Conservation (phyloP, 306 rosid species). For the Mimosa pudica region DNA sequence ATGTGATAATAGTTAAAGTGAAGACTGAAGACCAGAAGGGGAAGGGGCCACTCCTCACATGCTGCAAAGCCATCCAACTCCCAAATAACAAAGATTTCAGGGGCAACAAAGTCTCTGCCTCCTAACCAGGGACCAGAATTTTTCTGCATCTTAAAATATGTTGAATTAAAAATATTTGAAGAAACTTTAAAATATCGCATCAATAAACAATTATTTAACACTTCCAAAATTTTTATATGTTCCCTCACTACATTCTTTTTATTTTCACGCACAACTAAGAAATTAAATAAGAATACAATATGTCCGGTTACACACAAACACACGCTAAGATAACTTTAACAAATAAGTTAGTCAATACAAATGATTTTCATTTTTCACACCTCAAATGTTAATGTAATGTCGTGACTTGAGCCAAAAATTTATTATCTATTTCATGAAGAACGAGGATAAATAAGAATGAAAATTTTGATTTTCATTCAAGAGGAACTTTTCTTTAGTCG, state of each 20-base stretch:
- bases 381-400: background rate
- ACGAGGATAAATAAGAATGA: background rate
- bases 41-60: background rate
- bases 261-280: background rate
- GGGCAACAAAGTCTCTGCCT: background rate
- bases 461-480: background rate
- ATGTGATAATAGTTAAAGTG: background rate
- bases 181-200: background rate
- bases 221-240: background rate
- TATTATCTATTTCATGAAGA: background rate
- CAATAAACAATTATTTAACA: background rate
- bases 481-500: background rate
- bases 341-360: background rate
- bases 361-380: background rate
- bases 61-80: background rate
- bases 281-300: background rate
- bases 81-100: background rate
- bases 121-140: background rate
- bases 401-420: background rate
- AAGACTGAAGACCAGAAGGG: background rate
- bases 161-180: background rate
- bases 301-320: background rate
- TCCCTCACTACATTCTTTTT: background rate
- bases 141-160: background rate
- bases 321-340: no score